Evolutionary conservation across 2,329 filamentous ascomycete genomes (phyloP).

Genomic region (Penicillium sclerotiorum): DNA sequence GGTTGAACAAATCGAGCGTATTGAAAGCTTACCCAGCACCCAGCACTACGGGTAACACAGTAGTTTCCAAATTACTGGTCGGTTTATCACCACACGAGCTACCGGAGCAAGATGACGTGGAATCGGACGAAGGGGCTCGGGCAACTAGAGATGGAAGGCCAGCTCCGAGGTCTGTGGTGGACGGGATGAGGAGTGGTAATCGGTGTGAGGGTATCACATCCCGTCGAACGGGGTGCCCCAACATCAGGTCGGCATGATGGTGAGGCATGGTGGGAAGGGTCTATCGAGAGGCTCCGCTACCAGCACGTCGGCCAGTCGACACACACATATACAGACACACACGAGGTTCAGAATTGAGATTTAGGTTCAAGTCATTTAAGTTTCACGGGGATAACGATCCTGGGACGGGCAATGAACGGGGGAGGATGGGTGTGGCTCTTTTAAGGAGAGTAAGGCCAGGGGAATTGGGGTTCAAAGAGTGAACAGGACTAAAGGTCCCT

Average conservation of each 20-base stretch:
- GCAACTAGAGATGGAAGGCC: constrained; percentile 31
- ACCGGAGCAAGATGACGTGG: constrained; percentile 17
- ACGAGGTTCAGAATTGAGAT: constrained; percentile 2
- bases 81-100: constrained; percentile 62
- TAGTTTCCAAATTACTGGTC: constrained; percentile 53
- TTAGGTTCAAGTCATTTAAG: constrained; percentile 17
- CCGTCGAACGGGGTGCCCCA: constrained; percentile 25
- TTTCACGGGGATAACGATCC: background rate
- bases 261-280: constrained; percentile 22
- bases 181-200: constrained; percentile 26
- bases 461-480: constrained; percentile 31
- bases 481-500: constrained; percentile 26
- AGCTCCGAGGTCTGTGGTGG: constrained; percentile 9
- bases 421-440: background rate
- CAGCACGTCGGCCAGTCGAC: constrained; percentile 19
- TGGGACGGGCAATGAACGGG: background rate
- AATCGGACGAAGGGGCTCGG: constrained; percentile 26
- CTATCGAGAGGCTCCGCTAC: constrained; percentile 13
- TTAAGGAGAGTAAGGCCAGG: too few species aligned
- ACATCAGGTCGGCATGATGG: constrained; percentile 31
- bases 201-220: constrained; percentile 30
- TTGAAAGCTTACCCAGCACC: constrained; percentile 66
- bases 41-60: constrained; percentile 67
- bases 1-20: background rate
- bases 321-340: background rate